These are phyloP conservation scores for Plasmodium vivax DNA, from an alignment of 169 alveolate species.

Conservation along the genomic window DNA sequence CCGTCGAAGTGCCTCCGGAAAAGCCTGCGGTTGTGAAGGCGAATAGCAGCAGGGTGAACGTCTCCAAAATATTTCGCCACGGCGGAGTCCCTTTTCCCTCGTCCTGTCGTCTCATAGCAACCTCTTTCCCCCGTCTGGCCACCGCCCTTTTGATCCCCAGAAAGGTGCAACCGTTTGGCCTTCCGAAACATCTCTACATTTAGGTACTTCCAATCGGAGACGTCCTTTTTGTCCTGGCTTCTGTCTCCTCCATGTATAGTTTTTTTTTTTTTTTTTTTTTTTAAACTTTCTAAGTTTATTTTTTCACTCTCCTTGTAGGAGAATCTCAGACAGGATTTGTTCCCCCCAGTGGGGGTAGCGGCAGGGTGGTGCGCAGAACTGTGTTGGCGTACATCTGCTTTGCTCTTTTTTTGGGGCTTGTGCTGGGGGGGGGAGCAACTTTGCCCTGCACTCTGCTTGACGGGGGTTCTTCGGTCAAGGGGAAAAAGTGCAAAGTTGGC, in stretches of 20 bases:
- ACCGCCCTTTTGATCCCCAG: neutral
- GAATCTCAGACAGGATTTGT: slow-evolving; percentile 24
- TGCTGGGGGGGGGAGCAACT: neutral
- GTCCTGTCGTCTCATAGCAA: neutral
- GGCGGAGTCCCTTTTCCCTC: neutral
- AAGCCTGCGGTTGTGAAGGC: slow-evolving; percentile 51
- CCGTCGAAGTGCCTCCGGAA: slow-evolving; percentile 32
- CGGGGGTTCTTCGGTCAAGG: neutral
- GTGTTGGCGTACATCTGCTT: neutral
- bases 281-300: neutral
- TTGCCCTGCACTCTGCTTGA: neutral
- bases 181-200: slow-evolving; percentile 26
- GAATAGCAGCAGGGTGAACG: slow-evolving; percentile 62
- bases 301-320: slow-evolving; percentile 20
- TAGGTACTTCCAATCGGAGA: neutral
- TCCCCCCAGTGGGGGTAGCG: neutral
- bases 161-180: neutral
- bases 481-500: neutral
- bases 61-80: neutral
- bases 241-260: neutral
- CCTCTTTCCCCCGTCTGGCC: neutral
- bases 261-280: slow-evolving; percentile 26
- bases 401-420: neutral
- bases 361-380: neutral
- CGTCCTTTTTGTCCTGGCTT: neutral